These are phyloP conservation scores for Colletotrichum sp. DNA, from an alignment of 2,329 filamentous ascomycete genomes.

Conservation along the genomic window DNA sequence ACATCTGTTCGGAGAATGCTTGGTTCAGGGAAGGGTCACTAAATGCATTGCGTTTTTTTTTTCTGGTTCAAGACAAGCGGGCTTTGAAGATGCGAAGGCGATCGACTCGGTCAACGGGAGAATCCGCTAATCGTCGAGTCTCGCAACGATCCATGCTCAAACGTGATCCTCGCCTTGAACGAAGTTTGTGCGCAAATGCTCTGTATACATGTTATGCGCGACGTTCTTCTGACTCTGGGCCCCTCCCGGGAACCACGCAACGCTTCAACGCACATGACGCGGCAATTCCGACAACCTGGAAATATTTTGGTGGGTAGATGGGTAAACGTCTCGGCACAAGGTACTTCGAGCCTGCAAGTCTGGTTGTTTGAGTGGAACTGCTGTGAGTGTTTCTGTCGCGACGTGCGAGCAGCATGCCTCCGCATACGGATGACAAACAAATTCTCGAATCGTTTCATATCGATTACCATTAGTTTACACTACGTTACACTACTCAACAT, in stretches of 20 bases:
- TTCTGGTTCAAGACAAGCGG: neutral
- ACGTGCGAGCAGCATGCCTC: neutral
- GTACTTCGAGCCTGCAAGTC: neutral
- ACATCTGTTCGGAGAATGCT: conserved; percentile 41
- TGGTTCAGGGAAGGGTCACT: conserved; percentile 33
- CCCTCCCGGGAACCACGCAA: neutral
- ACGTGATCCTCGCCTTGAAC: neutral
- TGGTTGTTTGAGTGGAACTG: neutral
- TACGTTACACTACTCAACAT: neutral
- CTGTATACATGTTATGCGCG: neutral
- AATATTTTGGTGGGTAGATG: neutral
- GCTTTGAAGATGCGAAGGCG: neutral
- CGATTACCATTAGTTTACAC: neutral
- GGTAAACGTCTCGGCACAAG: neutral
- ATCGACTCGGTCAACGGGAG: neutral
- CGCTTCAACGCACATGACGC: neutral
- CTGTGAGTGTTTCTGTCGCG: neutral
- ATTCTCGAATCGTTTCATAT: neutral
- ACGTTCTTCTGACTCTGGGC: neutral
- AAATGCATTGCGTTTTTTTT: conserved; percentile 22
- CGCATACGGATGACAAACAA: neutral
- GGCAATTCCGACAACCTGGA: neutral
- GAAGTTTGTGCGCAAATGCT: neutral
- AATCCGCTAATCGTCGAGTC: neutral
- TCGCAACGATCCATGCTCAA: neutral